phyloP scores from a whole-genome alignment of 2,329 filamentous ascomycete species.

The Neocatenulostroma microsporum region DNA sequence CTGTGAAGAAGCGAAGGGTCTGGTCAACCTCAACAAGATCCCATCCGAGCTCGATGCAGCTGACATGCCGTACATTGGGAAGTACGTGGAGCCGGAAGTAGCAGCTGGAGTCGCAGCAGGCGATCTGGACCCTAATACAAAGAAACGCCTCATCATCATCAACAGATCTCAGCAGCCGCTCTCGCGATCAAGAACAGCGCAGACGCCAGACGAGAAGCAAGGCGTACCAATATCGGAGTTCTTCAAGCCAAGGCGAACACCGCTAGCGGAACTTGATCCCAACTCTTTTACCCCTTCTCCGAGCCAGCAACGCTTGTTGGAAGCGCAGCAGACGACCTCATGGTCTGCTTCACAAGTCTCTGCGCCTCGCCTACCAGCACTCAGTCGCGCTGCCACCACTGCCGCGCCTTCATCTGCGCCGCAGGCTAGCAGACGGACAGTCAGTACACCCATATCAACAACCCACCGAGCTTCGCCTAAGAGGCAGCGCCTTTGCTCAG shows the following conservation, averaged over 20 bases:
- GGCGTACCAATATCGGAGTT: slow-evolving; percentile 55
- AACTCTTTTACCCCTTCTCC: slow-evolving; percentile 61
- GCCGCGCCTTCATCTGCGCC: slow-evolving; percentile 34
- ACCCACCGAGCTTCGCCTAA: slow-evolving; percentile 29
- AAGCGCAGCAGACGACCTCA: slow-evolving; percentile 45
- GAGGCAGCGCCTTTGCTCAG: slow-evolving; percentile 39
- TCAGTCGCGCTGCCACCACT: slow-evolving; percentile 15
- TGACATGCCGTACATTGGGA: slow-evolving; percentile 75
- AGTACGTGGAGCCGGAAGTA: slow-evolving; percentile 44
- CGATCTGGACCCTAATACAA: slow-evolving; percentile 84
- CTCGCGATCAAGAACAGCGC: slow-evolving; percentile 10
- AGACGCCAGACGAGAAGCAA: slow-evolving; percentile 50
- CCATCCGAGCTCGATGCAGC: slow-evolving; percentile 56
- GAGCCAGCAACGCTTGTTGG: slow-evolving; percentile 53
- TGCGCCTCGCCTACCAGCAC: slow-evolving; percentile 20
- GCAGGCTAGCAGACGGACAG: slow-evolving; percentile 34
- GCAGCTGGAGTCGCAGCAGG: slow-evolving; percentile 70
- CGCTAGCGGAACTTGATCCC: slow-evolving; percentile 59
- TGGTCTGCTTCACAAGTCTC: slow-evolving; percentile 48
- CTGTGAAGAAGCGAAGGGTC: slow-evolving; percentile 61
- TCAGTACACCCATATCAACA: slow-evolving; percentile 27
- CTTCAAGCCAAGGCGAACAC: slow-evolving; percentile 56
- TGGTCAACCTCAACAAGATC: slow-evolving; percentile 69
- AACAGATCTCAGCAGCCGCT: slow-evolving; percentile 18
- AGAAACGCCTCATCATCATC: slow-evolving; percentile 49